Percentiles rank a stretch among this genome's conserved stretches.
These are phyloP conservation scores for Phycomyces nitens DNA, from an alignment of 192 early-diverging fungal species.

Conservation along the genomic window DNA sequence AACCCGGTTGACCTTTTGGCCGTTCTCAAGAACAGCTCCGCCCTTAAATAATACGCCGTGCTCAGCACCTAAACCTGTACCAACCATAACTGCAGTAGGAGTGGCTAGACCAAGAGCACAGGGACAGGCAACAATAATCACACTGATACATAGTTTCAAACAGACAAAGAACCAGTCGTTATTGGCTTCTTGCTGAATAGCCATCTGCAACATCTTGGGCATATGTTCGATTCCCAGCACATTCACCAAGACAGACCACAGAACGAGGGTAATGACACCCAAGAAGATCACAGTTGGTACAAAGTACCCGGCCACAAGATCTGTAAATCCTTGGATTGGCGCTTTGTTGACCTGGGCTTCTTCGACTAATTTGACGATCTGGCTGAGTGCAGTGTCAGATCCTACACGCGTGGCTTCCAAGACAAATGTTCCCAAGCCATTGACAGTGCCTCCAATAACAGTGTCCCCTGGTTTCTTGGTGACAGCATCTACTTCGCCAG, in stretches of 20 bases:
- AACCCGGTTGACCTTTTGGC: slow-evolving; percentile 76
- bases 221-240: slow-evolving; percentile 29
- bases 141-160: slow-evolving; percentile 88
- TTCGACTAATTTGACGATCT: slow-evolving; percentile 91
- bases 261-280: slow-evolving; percentile 66
- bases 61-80: slow-evolving; percentile 93
- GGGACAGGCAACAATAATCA: slow-evolving; percentile 95
- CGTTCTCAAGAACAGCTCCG: slow-evolving; percentile 79
- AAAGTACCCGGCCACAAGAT: slow-evolving; percentile 87
- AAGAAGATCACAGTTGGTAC: slow-evolving; percentile 81
- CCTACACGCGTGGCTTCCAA: slow-evolving; percentile 86
- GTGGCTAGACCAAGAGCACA: slow-evolving; percentile 95
- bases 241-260: slow-evolving; percentile 59
- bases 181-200: slow-evolving; percentile 44
- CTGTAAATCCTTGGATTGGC: slow-evolving; percentile 92
- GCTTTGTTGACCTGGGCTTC: slow-evolving; percentile 93
- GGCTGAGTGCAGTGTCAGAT: slow-evolving; percentile 82
- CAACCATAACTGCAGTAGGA: slow-evolving; percentile 98
- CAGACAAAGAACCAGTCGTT: slow-evolving; percentile 73
- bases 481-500: slow-evolving; percentile 87
- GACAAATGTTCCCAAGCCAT: slow-evolving; percentile 80
- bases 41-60: slow-evolving; percentile 97
- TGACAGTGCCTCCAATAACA: slow-evolving; percentile 95
- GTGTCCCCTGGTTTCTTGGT: slow-evolving; percentile 56
- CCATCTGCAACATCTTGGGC: slow-evolving; percentile 32